Evolutionary conservation across 2,329 filamentous ascomycete species (phyloP).

Genomic region (Ascosphaera apis): DNA sequence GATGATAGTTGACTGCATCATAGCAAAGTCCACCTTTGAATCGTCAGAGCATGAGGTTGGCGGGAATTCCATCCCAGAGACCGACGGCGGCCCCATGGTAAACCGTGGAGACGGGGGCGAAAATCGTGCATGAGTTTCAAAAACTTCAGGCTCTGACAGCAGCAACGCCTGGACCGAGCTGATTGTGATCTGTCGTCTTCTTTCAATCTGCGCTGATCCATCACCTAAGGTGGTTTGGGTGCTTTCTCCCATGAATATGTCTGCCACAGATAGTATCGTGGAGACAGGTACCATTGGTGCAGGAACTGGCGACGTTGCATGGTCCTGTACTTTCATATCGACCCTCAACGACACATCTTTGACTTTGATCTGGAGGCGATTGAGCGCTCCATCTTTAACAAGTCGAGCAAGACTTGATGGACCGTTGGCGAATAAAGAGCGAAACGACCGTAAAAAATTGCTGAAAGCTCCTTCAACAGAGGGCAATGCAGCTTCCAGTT

Average conservation of each 20-base stretch:
- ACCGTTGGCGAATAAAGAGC: conserved; percentile 20
- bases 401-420: conserved; percentile 33
- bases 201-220: conserved; percentile 8
- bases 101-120: conserved; percentile 12
- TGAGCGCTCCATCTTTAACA: conserved; percentile 30
- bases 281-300: neutral
- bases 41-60: conserved; percentile 9
- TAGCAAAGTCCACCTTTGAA: conserved; percentile 10
- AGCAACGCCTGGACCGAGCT: conserved; percentile 23
- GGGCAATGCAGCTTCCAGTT: conserved; percentile 33
- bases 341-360: conserved; percentile 28
- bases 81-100: conserved; percentile 12
- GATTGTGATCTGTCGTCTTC: conserved; percentile 23
- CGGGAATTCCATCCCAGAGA: conserved; percentile 8
- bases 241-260: neutral
- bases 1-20: conserved; percentile 19
- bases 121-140: conserved; percentile 22
- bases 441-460: neutral
- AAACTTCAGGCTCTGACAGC: conserved; percentile 25
- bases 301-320: conserved; percentile 14
- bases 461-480: conserved; percentile 8
- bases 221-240: neutral
- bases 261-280: neutral
- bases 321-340: conserved; percentile 24
- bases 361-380: conserved; percentile 31